phyloP scores from a whole-genome alignment of 2,329 filamentous ascomycete species.

The Arachnopeziza araneosa region DNA sequence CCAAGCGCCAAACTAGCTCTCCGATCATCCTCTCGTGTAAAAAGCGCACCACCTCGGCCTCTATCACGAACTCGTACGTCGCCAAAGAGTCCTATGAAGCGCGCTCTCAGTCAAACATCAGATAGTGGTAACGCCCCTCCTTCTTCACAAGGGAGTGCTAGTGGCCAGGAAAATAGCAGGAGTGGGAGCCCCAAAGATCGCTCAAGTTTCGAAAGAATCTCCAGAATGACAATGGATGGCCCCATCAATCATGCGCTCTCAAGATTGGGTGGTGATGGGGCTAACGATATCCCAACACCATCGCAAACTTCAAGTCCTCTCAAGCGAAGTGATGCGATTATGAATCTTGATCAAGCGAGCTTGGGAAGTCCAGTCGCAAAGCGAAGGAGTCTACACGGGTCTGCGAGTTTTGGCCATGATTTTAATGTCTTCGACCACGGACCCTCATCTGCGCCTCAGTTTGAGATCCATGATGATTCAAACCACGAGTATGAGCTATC shows the following conservation, averaged over 20 bases:
- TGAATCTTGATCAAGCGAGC: constrained; percentile 76
- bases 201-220: constrained; percentile 45
- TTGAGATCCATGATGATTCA: constrained; percentile 48
- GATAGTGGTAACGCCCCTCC: constrained; percentile 64
- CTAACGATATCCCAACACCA: constrained; percentile 36
- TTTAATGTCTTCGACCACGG: constrained; percentile 73
- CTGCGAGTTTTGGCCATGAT: constrained; percentile 52
- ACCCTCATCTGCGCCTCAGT: constrained; percentile 37
- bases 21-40: constrained; percentile 56
- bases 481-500: constrained; percentile 50
- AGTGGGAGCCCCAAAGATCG: constrained; percentile 39
- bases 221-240: constrained; percentile 36
- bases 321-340: constrained; percentile 85
- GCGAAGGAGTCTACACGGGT: constrained; percentile 78
- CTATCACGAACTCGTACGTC: constrained; percentile 62
- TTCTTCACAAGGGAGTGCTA: constrained; percentile 8
- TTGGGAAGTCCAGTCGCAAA: constrained; percentile 86
- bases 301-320: constrained; percentile 71
- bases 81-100: constrained; percentile 75
- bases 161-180: constrained; percentile 39
- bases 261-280: constrained; percentile 44
- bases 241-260: constrained; percentile 46
- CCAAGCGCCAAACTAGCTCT: constrained; percentile 62
- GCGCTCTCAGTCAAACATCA: constrained; percentile 59
- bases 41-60: constrained; percentile 49